Conservation (phyloP, 306 rosid species). For the Trichosanthes cucumerina region DNA sequence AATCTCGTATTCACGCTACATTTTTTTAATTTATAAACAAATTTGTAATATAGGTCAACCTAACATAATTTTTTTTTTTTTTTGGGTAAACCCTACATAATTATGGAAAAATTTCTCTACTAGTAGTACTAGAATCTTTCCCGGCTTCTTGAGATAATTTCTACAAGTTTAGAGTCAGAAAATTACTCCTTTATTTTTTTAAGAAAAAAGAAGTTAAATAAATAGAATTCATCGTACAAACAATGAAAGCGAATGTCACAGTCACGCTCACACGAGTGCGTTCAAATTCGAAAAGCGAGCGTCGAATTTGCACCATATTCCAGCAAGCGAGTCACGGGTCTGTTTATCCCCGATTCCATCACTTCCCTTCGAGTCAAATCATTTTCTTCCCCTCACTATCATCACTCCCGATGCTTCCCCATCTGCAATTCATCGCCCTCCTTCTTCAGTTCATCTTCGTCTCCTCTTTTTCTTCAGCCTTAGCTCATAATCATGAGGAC, state of each 20-base stretch:
- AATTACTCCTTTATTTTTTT: too few species aligned
- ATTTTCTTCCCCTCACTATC: neutral
- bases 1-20: too few species aligned
- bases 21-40: too few species aligned
- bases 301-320: neutral
- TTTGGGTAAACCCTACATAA: too few species aligned
- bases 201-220: too few species aligned
- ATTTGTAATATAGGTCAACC: too few species aligned
- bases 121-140: too few species aligned
- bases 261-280: neutral
- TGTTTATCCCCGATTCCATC: neutral
- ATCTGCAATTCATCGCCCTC: slow-evolving; percentile 10
- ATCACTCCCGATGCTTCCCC: slow-evolving; percentile 17
- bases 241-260: neutral
- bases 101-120: too few species aligned
- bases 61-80: too few species aligned
- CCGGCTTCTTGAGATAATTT: too few species aligned
- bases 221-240: neutral
- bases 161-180: too few species aligned
- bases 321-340: neutral
- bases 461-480: slow-evolving; percentile 21
- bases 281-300: neutral
- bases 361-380: neutral
- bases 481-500: slow-evolving; percentile 41
- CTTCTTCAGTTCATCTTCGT: slow-evolving; percentile 19